A percentile compares a stretch with the other conserved stretches of the same genome.
These are phyloP conservation scores for Aphanomyces stellatus DNA, from an alignment of 352 stramenopile species.

Conservation along the genomic window DNA sequence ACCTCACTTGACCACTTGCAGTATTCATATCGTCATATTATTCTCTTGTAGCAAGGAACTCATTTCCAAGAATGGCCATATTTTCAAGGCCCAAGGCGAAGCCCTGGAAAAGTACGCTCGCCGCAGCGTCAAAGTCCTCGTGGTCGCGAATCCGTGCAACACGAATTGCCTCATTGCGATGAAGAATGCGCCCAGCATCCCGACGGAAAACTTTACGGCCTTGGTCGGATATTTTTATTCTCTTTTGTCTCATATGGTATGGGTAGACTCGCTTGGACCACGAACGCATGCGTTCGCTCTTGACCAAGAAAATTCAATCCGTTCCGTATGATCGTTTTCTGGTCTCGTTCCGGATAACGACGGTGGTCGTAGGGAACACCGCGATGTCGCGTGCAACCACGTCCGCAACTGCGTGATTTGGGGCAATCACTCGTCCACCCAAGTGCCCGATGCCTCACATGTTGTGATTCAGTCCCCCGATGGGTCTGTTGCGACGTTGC, in stretches of 20 bases:
- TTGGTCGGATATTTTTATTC: conserved; percentile 41
- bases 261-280: conserved; percentile 76
- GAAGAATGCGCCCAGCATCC: conserved; percentile 81
- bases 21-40: not conserved
- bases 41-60: conserved; percentile 58
- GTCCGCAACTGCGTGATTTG: conserved; percentile 82
- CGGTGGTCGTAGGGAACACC: conserved; percentile 25
- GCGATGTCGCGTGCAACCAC: conserved; percentile 54
- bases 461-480: conserved; percentile 33
- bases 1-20: too few relatives aligned
- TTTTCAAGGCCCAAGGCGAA: conserved; percentile 84
- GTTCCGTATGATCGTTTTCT: not conserved
- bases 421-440: conserved; percentile 90
- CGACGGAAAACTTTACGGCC: conserved; percentile 82
- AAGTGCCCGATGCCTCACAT: conserved; percentile 71
- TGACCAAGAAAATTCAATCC: conserved; percentile 35
- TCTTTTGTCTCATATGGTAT: not conserved
- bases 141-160: conserved; percentile 90
- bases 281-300: conserved; percentile 77
- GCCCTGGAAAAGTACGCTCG: conserved; percentile 75
- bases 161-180: conserved; percentile 87
- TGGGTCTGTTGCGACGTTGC: conserved; percentile 25
- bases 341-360: conserved; percentile 31
- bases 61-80: conserved; percentile 87
- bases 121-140: conserved; percentile 78